Conservation (phyloP, 768 basidiomycete genomes). For the Agrocybe chaxingu region DNA sequence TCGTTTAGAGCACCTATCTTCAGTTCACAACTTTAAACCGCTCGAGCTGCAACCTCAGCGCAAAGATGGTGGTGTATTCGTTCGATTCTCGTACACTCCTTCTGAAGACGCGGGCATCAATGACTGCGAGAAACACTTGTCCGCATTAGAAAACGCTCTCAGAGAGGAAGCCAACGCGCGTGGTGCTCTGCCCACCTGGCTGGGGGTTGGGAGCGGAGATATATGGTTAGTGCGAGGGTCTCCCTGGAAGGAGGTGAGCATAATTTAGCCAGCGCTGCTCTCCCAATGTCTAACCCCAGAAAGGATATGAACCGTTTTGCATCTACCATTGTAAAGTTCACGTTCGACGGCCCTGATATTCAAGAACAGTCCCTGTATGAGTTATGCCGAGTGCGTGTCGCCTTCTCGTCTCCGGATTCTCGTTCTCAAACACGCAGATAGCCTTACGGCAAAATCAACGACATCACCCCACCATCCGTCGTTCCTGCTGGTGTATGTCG, state of each 20-base stretch:
- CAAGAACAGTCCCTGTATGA: slow-evolving; percentile 77
- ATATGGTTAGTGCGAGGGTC: slow-evolving; percentile 74
- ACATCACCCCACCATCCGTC: slow-evolving; percentile 58
- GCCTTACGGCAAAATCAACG: slow-evolving; percentile 80
- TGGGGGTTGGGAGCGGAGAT: slow-evolving; percentile 44
- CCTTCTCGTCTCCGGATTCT: not conserved
- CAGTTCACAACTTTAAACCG: slow-evolving; percentile 55
- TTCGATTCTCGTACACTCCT: slow-evolving; percentile 59
- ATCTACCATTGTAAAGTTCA: slow-evolving; percentile 65
- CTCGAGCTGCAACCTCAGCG: slow-evolving; percentile 57
- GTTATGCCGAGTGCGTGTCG: slow-evolving; percentile 62
- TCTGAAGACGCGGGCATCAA: slow-evolving; percentile 2
- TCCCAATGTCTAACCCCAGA: not conserved
- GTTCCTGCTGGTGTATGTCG: slow-evolving; percentile 67
- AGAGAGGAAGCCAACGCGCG: slow-evolving; percentile 38
- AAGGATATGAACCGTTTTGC: slow-evolving; percentile 88
- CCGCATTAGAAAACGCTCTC: slow-evolving; percentile 48
- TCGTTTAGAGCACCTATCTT: slow-evolving; percentile 49
- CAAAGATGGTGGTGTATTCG: slow-evolving; percentile 88
- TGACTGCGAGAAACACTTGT: slow-evolving; percentile 27
- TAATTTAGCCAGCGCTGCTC: not conserved
- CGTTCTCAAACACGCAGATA: slow-evolving; percentile 23
- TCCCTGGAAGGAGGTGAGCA: slow-evolving; percentile 76
- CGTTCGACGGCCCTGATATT: slow-evolving; percentile 88
- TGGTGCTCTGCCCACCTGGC: slow-evolving; percentile 65